phyloP scores from a whole-genome alignment of 202 grass and related monocot species.

The Cymbopogon flexuosus region DNA sequence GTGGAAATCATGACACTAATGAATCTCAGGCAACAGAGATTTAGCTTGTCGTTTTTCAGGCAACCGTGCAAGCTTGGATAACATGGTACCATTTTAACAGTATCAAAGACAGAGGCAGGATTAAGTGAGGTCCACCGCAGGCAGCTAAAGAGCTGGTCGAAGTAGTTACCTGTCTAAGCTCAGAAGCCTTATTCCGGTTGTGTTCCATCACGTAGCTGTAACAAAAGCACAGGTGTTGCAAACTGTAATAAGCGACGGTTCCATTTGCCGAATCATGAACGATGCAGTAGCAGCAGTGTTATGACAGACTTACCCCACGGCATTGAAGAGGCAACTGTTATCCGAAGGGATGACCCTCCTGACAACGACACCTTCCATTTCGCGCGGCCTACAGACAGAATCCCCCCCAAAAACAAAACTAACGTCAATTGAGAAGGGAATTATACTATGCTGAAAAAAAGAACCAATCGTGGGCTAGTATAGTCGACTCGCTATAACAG shows the following conservation, averaged over 20 bases:
- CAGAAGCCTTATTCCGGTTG: slow-evolving; percentile 57
- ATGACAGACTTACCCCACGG: slow-evolving; percentile 49
- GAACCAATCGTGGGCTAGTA: neutral
- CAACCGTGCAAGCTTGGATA: neutral
- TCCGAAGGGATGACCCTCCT: slow-evolving; percentile 93
- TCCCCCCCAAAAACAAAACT: neutral
- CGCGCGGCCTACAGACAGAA: neutral
- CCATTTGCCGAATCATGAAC: neutral
- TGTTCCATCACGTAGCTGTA: slow-evolving; percentile 87
- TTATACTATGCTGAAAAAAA: neutral
- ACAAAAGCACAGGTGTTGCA: neutral
- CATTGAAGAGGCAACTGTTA: slow-evolving; percentile 98
- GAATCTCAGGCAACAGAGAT: neutral
- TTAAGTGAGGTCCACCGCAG: neutral
- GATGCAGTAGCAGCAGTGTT: neutral
- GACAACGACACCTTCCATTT: slow-evolving; percentile 78
- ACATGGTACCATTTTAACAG: neutral
- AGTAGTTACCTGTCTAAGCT: slow-evolving; percentile 72
- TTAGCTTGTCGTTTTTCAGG: neutral
- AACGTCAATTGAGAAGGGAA: neutral
- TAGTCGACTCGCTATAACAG: neutral
- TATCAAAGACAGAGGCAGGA: neutral
- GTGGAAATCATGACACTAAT: neutral
- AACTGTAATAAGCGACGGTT: neutral
- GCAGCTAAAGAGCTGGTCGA: neutral